These are phyloP conservation scores for Pseudonitzschia multiseries DNA, from an alignment of 108 stramenopile species.

Conservation along the genomic window DNA sequence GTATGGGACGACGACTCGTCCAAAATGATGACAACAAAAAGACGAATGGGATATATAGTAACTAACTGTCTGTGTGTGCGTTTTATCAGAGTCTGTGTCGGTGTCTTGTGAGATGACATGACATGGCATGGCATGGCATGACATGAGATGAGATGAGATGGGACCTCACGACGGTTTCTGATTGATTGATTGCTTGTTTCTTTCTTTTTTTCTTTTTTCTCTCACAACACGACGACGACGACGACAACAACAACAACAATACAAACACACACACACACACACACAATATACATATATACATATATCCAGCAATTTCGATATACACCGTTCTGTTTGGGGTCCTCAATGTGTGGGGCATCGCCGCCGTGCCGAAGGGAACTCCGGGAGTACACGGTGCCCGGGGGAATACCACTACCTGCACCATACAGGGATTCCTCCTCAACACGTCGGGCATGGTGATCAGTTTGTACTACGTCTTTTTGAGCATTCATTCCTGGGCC, in stretches of 20 bases:
- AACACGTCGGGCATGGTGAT: conserved; percentile 20
- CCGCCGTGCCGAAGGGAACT: conserved; percentile 9
- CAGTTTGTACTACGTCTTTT: not conserved
- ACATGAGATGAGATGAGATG: not conserved
- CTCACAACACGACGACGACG: not conserved
- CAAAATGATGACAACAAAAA: no score
- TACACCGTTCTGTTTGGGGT: not conserved
- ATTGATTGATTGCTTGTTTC: no score
- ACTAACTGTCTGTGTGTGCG: no score
- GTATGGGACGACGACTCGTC: no score
- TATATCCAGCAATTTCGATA: not conserved
- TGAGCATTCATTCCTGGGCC: not conserved
- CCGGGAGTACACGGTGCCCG: not conserved
- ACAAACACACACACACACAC: no score
- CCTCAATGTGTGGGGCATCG: not conserved
- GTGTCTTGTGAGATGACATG: no score
- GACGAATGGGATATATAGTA: no score
- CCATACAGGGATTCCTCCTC: conserved; percentile 43
- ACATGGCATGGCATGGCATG: no score
- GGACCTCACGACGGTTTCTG: not conserved
- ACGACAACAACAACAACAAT: not conserved
- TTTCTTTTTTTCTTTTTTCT: not conserved
- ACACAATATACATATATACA: not conserved
- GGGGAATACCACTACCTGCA: conserved; percentile 33
- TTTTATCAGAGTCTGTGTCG: no score